Base-by-base conservation (phyloP, 176 grass and related monocot species). In the Ensete glaucum region DNA sequence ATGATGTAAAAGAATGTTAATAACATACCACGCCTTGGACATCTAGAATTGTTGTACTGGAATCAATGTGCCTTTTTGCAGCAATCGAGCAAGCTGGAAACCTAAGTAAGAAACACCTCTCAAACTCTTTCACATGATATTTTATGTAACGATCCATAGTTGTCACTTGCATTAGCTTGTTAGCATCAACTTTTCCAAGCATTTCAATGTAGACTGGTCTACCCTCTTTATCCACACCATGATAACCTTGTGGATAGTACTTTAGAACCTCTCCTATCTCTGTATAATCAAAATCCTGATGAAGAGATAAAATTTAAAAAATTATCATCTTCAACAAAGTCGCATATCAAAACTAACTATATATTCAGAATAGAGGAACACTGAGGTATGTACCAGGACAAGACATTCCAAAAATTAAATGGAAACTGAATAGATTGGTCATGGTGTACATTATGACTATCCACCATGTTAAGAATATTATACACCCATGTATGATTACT, bases 241-340 rank as follows among this genome's bases (percentile, higher is more conserved):
- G 95, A 62, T 94, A 99, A 87, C 92, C 90, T 80, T 99, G 95
- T 73, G 95, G 95, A 69, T 91, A 99, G 79, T 91, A 91, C 75
- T 91, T 85, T 76, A 86, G 50, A 87, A 99, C 88, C 82, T 87
- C 83, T 54, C 83, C 64, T 72, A 87, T 11, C 81, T 99, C 95
- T 11, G 79, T 73, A 78, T 94, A 99, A 26, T 83, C 76, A 62
- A 99, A 99, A 73, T 94, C 95, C 95, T 99, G 75, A 79, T 75
- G 58, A 80, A 76, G 87, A 14, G 22, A 67, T 22, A 53, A 81
- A 17, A 53, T 52, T 69, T 75, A 62, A 43, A 70, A 17, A 77
- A 8, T 79, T 76, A 34, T 29, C 25, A 34, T 67, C 26, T 43
- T 67, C 26, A 67, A 43, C 3, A 2, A 67, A 43, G 25, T 26